Conservation (phyloP, 2,329 filamentous ascomycete species). For the Sporothrix humicola region DNA sequence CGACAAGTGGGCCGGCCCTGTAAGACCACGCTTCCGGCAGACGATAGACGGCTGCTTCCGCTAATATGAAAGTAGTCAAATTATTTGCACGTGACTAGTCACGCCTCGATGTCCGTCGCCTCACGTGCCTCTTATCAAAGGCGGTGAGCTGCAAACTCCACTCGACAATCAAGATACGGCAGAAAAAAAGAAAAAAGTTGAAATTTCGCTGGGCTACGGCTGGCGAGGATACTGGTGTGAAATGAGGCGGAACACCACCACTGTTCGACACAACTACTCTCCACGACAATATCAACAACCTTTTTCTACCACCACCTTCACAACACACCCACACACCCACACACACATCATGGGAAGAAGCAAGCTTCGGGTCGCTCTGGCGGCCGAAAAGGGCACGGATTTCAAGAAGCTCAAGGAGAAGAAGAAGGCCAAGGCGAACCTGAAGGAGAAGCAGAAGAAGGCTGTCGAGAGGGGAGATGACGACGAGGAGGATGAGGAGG, state of each 20-base stretch:
- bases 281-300: not conserved
- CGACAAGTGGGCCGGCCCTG: not conserved
- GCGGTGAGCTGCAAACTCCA: slow-evolving; percentile 31
- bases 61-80: not conserved
- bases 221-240: not conserved
- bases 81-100: not conserved
- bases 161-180: slow-evolving; percentile 30
- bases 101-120: not conserved
- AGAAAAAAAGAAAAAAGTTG: slow-evolving; percentile 36
- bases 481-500: slow-evolving; percentile 51
- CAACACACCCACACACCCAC: not conserved
- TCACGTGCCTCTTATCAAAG: slow-evolving; percentile 24
- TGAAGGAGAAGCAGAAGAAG: slow-evolving; percentile 42
- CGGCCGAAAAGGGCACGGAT: slow-evolving; percentile 60
- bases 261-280: not conserved
- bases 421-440: slow-evolving; percentile 54
- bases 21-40: slow-evolving; percentile 7
- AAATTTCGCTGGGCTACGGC: slow-evolving; percentile 20
- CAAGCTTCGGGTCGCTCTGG: slow-evolving; percentile 60
- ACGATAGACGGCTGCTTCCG: slow-evolving; percentile 21
- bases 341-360: slow-evolving; percentile 42
- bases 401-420: slow-evolving; percentile 58
- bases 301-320: not conserved
- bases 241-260: not conserved
- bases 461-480: slow-evolving; percentile 42